Conservation (phyloP, 345 rosid genomes). For the Passiflora organensis region DNA sequence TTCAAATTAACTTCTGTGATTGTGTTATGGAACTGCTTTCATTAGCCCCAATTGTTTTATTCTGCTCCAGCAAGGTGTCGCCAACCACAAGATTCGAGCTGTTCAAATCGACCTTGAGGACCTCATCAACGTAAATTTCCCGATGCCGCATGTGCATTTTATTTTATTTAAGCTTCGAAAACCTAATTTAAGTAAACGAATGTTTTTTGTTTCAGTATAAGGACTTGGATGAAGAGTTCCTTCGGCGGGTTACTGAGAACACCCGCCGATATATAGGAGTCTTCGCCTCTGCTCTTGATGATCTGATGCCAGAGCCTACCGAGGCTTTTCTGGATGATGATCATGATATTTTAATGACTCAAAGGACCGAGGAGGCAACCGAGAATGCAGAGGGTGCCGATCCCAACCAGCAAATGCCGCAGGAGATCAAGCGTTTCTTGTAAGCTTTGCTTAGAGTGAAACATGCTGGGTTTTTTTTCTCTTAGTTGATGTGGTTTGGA, state of each 20-base stretch:
- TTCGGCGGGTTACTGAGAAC: slow-evolving; percentile 70
- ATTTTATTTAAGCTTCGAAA: background rate
- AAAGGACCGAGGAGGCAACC: slow-evolving; percentile 65
- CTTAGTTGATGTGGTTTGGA: background rate
- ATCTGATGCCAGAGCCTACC: slow-evolving; percentile 76
- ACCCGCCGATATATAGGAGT: slow-evolving; percentile 79
- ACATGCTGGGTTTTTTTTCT: background rate
- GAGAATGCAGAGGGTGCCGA: slow-evolving; percentile 60
- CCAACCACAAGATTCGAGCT: slow-evolving; percentile 69
- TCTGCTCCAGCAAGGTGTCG: slow-evolving; percentile 70
- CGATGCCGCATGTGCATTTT: background rate
- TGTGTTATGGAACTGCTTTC: background rate
- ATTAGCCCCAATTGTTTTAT: slow-evolving; percentile 1
- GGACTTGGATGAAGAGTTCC: slow-evolving; percentile 60
- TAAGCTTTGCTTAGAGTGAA: slow-evolving; percentile 28
- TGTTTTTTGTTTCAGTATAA: slow-evolving; percentile 43
- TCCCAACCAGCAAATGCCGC: slow-evolving; percentile 73
- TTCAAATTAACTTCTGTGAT: background rate
- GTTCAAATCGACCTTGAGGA: slow-evolving; percentile 80
- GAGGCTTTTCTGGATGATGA: slow-evolving; percentile 89
- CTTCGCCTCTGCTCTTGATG: slow-evolving; percentile 72
- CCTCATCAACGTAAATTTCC: slow-evolving; percentile 54
- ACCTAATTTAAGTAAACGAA: slow-evolving; percentile 11
- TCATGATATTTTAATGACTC: slow-evolving; percentile 81
- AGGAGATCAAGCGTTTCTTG: slow-evolving; percentile 86